Evolutionary conservation across 148 eudicot species (phyloP).

Genomic region (Chenopodium berlandieri): DNA sequence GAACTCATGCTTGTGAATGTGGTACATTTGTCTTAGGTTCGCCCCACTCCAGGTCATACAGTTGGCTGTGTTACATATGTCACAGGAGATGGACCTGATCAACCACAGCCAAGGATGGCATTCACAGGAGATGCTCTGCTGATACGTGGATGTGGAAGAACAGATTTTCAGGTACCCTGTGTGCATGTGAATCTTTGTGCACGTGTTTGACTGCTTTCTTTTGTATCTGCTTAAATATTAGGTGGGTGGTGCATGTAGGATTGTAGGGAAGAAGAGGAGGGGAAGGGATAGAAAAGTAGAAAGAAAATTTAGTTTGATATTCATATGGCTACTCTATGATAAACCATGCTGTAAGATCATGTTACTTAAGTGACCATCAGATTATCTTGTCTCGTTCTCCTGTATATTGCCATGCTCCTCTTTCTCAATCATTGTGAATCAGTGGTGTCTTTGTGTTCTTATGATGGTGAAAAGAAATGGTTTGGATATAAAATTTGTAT

Average conservation of each 20-base stretch:
- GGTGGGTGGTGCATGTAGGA: neutral
- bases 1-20: constrained; percentile 2
- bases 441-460: neutral
- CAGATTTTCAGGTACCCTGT: constrained; percentile 84
- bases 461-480: neutral
- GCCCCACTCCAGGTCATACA: constrained; percentile 95
- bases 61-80: constrained; percentile 92
- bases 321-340: neutral
- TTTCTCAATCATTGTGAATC: neutral
- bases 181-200: no score
- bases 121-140: constrained; percentile 92
- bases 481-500: neutral
- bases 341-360: neutral
- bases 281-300: neutral
- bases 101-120: constrained; percentile 90
- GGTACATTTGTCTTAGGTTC: constrained; percentile 56
- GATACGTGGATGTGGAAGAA: constrained; percentile 96
- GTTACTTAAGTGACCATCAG: neutral
- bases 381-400: neutral
- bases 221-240: neutral
- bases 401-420: neutral
- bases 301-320: neutral
- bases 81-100: constrained; percentile 84
- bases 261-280: neutral
- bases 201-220: neutral